Conservation (phyloP, 179 eudicot species). For the Sideroxylon spinosum region DNA sequence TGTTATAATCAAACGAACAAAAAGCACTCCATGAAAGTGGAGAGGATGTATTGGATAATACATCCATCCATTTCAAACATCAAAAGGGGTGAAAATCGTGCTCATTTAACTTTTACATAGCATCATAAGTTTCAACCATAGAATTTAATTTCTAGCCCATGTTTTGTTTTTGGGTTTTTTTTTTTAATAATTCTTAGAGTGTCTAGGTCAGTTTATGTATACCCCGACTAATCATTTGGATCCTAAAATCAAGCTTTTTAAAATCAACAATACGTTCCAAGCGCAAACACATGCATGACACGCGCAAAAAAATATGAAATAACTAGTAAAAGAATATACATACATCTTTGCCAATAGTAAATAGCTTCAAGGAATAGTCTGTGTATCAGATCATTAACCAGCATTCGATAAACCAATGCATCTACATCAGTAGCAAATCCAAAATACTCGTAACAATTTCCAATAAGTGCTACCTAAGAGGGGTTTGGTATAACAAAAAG, state of each 20-base stretch:
- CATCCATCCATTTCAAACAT: background rate
- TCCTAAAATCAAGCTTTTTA: too few relatives aligned
- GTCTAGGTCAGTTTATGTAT: too few relatives aligned
- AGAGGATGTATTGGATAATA: background rate
- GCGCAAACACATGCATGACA: too few relatives aligned
- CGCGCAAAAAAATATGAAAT: background rate
- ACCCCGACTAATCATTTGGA: too few relatives aligned
- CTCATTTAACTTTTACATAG: background rate
- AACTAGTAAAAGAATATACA: conserved; percentile 22
- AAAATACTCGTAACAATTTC: conserved; percentile 88
- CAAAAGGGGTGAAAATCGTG: background rate
- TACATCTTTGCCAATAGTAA: conserved; percentile 93
- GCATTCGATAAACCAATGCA: conserved; percentile 90
- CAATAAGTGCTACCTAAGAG: conserved; percentile 85
- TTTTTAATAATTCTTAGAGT: too few relatives aligned
- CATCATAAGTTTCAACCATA: background rate
- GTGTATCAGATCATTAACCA: conserved; percentile 94
- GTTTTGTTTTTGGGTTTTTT: too few relatives aligned
- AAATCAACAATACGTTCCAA: background rate
- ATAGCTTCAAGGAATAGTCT: conserved; percentile 88
- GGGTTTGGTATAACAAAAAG: too few relatives aligned
- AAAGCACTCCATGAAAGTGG: background rate
- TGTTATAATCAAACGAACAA: background rate
- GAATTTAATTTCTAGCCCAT: background rate
- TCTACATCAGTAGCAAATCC: conserved; percentile 86